Percentiles rank a stretch among this genome's conserved stretches.
Conservation (phyloP, 257 asterid species). For the Capsicum pubescens region DNA sequence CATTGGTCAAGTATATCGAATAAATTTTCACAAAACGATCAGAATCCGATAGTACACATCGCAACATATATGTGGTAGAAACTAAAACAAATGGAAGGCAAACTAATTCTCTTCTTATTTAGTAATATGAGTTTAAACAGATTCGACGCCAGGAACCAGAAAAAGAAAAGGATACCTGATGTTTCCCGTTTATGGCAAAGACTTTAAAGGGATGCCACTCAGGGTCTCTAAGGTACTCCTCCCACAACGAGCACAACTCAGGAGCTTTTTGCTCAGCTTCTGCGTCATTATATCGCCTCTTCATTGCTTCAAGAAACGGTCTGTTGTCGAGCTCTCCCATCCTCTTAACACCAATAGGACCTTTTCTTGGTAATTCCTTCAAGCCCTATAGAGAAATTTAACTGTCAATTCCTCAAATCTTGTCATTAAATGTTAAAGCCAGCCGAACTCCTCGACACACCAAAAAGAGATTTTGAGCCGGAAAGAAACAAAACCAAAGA, state of each 20-base stretch:
- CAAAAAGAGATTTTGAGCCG: background rate
- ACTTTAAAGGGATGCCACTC: slow-evolving; percentile 93
- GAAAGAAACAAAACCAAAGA: background rate
- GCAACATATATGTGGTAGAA: background rate
- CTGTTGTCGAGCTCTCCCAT: slow-evolving; percentile 76
- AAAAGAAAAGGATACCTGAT: slow-evolving; percentile 52
- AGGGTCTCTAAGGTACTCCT: slow-evolving; percentile 92
- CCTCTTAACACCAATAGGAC: slow-evolving; percentile 63
- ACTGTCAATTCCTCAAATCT: slow-evolving; percentile 32
- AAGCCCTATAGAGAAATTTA: slow-evolving; percentile 53
- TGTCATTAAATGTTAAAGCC: slow-evolving; percentile 31
- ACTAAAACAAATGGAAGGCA: slow-evolving; percentile 20
- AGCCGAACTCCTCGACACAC: slow-evolving; percentile 17
- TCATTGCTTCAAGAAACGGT: slow-evolving; percentile 67
- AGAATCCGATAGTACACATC: background rate
- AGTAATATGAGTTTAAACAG: slow-evolving; percentile 22
- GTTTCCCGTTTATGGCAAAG: slow-evolving; percentile 52
- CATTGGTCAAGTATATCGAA: background rate
- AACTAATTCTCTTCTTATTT: background rate
- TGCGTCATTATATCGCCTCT: slow-evolving; percentile 56
- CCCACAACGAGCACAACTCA: slow-evolving; percentile 85
- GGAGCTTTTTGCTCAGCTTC: slow-evolving; percentile 84
- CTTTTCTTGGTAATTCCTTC: slow-evolving; percentile 49
- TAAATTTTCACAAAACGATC: slow-evolving; percentile 6
- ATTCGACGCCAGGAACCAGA: background rate